These are phyloP conservation scores for Fomitiporia mediterranea DNA, from an alignment of 1,284 basidiomycete genomes.

Conservation along the genomic window DNA sequence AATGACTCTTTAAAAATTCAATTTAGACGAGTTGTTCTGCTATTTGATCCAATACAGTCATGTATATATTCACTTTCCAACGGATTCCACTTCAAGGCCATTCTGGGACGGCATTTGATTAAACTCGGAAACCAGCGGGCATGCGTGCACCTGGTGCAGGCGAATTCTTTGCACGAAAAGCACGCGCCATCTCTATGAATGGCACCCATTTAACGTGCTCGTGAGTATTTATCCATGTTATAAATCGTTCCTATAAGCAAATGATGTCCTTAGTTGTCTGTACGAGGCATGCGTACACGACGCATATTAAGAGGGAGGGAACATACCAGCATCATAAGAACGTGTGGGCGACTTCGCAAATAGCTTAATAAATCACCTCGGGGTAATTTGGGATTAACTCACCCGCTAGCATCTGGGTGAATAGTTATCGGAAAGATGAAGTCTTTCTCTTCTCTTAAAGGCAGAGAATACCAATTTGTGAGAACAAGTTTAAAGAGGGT, in stretches of 20 bases:
- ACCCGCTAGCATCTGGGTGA: slow-evolving; percentile 74
- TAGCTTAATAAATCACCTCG: background rate
- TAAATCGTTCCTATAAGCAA: slow-evolving; percentile 56
- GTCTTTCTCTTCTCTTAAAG: slow-evolving; percentile 56
- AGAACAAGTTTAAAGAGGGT: background rate
- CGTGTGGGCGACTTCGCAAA: slow-evolving; percentile 41
- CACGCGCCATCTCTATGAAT: slow-evolving; percentile 62
- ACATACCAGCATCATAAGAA: slow-evolving; percentile 68
- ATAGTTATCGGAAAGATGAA: slow-evolving; percentile 77
- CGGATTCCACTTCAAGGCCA: too few species aligned
- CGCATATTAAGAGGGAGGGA: background rate
- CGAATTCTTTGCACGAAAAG: slow-evolving; percentile 37
- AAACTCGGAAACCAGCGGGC: slow-evolving; percentile 40
- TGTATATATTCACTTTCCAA: too few species aligned
- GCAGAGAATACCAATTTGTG: background rate
- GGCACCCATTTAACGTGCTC: slow-evolving; percentile 71
- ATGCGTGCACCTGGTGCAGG: slow-evolving; percentile 36
- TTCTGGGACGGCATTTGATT: too few species aligned
- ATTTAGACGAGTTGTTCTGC: too few species aligned
- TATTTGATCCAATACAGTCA: too few species aligned
- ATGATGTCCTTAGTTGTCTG: background rate
- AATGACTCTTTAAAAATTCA: too few species aligned
- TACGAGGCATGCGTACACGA: background rate
- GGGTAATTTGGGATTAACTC: slow-evolving; percentile 27
- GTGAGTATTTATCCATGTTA: slow-evolving; percentile 74